Base-by-base conservation (phyloP, 176 grass and related monocot genomes). In the Cenchrus purpureus region DNA sequence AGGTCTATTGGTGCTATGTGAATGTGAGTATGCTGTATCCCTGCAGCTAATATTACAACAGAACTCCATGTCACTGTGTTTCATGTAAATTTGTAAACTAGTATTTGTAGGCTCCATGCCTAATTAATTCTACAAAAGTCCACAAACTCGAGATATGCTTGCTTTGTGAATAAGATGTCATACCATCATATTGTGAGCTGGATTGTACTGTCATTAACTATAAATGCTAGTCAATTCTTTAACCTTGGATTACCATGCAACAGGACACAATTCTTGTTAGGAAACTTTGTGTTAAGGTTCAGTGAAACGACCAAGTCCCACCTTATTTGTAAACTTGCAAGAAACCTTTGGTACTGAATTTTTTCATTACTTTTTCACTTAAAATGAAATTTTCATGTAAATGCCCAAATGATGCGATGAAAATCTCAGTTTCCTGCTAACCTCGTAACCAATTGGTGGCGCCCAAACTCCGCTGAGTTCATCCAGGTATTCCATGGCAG, bases 401-500 rank as follows among this genome's bases (percentile, higher is more conserved):
- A 72, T 52, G 48, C 62, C 19, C 11, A 68, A 25, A 68, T 42
- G 52, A 68, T 43, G 54, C 49, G 53, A 29, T 42, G 22, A 37
- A 34, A 34, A 65, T 12, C 12, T 11, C 28, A 68, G 28, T 1
- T 76, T 10, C 10, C n/a, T 6, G n/a, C 85, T 49, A 68, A 87
- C 78, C 61, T 81, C 3, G 3, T 17, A 74, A 58, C 15, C 0
- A 49, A 49, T 46, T n/a, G 1, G 10, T 32, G 46, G n/a, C 14
- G n/a, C 52, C 42, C 42, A 73, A 74, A 65, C n/a, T 49, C 34
- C 78, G 74, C 49, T 4, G 0, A 5, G 15, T 8, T 34, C 48
- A 74, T 55, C 69, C 20, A 56, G 55, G n/a, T n/a, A 63, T 73
- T 72, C 68, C 68, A 66, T 81, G 58, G 77, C 34, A 45, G 25